Conservation (phyloP, 192 early-diverging fungal genomes). For the Entrophospora sp. region DNA sequence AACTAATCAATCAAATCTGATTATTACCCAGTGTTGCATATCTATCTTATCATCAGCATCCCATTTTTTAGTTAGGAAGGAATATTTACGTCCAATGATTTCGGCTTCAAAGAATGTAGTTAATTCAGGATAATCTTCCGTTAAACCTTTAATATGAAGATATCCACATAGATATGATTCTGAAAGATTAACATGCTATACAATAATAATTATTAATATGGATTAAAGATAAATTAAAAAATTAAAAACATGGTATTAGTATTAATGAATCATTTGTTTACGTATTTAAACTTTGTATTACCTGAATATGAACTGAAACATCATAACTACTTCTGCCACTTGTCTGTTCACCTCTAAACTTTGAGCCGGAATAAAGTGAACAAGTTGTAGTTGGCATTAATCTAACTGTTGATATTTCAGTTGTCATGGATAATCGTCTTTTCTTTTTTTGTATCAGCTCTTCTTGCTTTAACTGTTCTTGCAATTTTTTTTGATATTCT, state of each 20-base stretch:
- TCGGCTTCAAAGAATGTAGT: constrained; percentile 88
- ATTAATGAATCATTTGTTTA: not conserved
- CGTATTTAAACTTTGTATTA: constrained; percentile 20
- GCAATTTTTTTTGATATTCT: constrained; percentile 12
- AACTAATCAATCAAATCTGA: too few species aligned
- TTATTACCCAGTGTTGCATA: constrained; percentile 63
- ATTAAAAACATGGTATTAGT: not conserved
- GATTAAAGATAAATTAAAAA: not conserved
- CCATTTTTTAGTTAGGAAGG: constrained; percentile 80
- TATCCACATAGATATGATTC: constrained; percentile 72
- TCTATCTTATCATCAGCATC: constrained; percentile 70
- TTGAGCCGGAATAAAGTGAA: constrained; percentile 52
- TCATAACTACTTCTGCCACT: constrained; percentile 53
- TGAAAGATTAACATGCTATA: constrained; percentile 57
- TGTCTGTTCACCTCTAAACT: constrained; percentile 59
- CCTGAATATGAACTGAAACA: constrained; percentile 66
- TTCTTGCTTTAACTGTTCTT: constrained; percentile 13
- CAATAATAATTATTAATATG: not conserved
- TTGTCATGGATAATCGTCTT: constrained; percentile 11
- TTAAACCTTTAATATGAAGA: constrained; percentile 74
- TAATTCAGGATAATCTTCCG: constrained; percentile 67
- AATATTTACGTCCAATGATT: constrained; percentile 68
- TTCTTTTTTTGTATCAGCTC: constrained; percentile 11
- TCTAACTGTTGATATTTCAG: constrained; percentile 20
- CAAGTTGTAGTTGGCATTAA: constrained; percentile 23